Percentiles rank a stretch among this genome's conserved stretches.
These are phyloP conservation scores for Hymenoscyphus scutula DNA, from an alignment of 2,329 filamentous ascomycete species.

Conservation along the genomic window DNA sequence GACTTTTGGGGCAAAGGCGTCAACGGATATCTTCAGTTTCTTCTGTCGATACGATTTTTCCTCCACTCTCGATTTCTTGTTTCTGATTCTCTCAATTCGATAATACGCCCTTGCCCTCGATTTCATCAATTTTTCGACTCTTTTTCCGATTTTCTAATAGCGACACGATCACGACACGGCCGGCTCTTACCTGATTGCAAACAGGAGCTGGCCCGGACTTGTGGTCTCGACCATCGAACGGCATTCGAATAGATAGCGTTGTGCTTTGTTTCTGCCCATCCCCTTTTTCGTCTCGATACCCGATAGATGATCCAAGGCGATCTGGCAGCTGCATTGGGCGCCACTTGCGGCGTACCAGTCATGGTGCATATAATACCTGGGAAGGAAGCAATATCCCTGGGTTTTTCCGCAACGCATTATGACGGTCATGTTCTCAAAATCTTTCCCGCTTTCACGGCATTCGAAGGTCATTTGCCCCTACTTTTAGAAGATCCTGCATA, in stretches of 20 bases:
- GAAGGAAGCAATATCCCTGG: slow-evolving; percentile 26
- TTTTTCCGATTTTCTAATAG: slow-evolving; percentile 35
- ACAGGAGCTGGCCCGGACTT: slow-evolving; percentile 27
- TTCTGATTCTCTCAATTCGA: slow-evolving; percentile 21
- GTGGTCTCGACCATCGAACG: slow-evolving; percentile 35
- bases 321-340: slow-evolving; percentile 35
- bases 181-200: slow-evolving; percentile 28
- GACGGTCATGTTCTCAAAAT: slow-evolving; percentile 36
- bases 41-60: slow-evolving; percentile 22
- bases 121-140: slow-evolving; percentile 24
- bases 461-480: slow-evolving; percentile 26
- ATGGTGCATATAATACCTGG: slow-evolving; percentile 34
- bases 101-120: slow-evolving; percentile 25
- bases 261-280: slow-evolving; percentile 37
- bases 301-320: slow-evolving; percentile 36
- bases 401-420: slow-evolving; percentile 36
- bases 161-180: slow-evolving; percentile 30
- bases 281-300: slow-evolving; percentile 36
- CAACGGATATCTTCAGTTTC: slow-evolving; percentile 27
- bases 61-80: slow-evolving; percentile 16
- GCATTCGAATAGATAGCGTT: slow-evolving; percentile 41
- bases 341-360: slow-evolving; percentile 35
- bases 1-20: slow-evolving; percentile 30
- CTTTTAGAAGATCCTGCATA: slow-evolving; percentile 33
- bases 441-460: slow-evolving; percentile 26